Conservation (phyloP, 2,329 filamentous ascomycete species). For the Pseudogymnoascus sp. region DNA sequence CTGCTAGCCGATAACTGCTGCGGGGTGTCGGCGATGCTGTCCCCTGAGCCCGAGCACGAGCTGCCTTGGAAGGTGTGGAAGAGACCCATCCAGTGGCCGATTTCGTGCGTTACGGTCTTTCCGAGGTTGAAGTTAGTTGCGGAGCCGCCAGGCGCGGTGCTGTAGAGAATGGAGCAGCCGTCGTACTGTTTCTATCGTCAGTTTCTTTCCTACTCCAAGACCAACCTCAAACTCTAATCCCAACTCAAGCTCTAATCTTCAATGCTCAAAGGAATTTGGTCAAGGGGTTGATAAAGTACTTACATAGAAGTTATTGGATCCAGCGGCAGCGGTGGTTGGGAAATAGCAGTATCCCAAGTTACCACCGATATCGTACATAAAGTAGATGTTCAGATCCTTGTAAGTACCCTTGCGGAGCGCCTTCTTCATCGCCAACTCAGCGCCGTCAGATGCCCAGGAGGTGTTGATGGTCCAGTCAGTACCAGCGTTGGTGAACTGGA, state of each 20-base stretch:
- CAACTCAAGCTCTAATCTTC: neutral
- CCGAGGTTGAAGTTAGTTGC: constrained; percentile 30
- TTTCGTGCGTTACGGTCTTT: constrained; percentile 35
- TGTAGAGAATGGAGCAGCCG: constrained; percentile 33
- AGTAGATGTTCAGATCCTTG: constrained; percentile 27
- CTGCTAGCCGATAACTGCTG: constrained; percentile 26
- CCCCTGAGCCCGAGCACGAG: constrained; percentile 30
- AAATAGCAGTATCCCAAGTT: constrained; percentile 23
- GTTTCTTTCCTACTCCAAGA: constrained; percentile 4
- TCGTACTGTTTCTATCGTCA: constrained; percentile 14
- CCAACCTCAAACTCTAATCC: constrained; percentile 4
- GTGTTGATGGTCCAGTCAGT: constrained; percentile 27
- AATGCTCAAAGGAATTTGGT: neutral
- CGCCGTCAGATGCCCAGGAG: constrained; percentile 25
- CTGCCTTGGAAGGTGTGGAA: constrained; percentile 40
- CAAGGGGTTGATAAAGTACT: neutral
- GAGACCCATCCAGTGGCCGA: constrained; percentile 42
- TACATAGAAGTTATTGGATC: constrained; percentile 28
- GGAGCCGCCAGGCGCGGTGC: constrained; percentile 32
- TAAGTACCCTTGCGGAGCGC: constrained; percentile 34
- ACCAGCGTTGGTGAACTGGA: constrained; percentile 25
- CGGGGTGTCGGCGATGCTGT: constrained; percentile 35
- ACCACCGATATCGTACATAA: constrained; percentile 19
- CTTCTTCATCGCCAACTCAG: constrained; percentile 37
- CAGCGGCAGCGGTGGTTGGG: constrained; percentile 19